phyloP scores from a whole-genome alignment of 345 rosid genomes.

The Brassica nigra region DNA sequence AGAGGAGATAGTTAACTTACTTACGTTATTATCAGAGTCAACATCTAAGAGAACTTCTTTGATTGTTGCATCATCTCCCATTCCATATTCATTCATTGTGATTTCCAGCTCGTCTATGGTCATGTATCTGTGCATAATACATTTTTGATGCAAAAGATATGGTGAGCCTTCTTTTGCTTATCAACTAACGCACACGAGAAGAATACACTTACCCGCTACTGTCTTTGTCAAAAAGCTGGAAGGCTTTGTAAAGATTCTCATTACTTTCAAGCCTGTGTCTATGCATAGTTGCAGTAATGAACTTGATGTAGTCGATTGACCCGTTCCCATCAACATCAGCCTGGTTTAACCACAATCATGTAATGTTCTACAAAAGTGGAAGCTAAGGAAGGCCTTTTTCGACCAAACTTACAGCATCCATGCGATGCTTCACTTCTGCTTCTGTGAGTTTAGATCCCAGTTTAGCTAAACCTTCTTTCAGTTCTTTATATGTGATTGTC shows the following conservation, averaged over 20 bases:
- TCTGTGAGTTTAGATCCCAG: constrained; percentile 89
- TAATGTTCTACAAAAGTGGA: neutral
- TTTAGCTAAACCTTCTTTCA: constrained; percentile 78
- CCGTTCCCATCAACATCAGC: constrained; percentile 95
- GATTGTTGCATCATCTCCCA: constrained; percentile 75
- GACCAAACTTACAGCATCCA: constrained; percentile 81
- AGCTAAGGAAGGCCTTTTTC: neutral
- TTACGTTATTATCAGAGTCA: constrained; percentile 56
- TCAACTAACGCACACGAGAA: neutral
- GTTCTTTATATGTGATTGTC: constrained; percentile 85
- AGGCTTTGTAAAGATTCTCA: constrained; percentile 79
- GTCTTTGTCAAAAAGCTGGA: constrained; percentile 86
- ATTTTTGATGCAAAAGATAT: neutral
- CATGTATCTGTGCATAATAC: constrained; percentile 56
- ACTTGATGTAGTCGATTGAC: constrained; percentile 78
- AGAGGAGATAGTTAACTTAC: constrained; percentile 44
- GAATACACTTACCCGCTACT: constrained; percentile 62
- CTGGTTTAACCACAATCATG: constrained; percentile 40
- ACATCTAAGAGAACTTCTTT: constrained; percentile 90
- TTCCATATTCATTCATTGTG: constrained; percentile 79
- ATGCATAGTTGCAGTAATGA: constrained; percentile 88
- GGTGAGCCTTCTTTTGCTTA: neutral
- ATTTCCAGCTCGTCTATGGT: constrained; percentile 78
- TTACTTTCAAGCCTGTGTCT: constrained; percentile 75
- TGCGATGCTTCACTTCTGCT: constrained; percentile 80